Percentiles rank a stretch among this genome's conserved stretches.
phyloP scores from a whole-genome alignment of 2,329 filamentous ascomycete species.

The Sporothrix dimorphospora region DNA sequence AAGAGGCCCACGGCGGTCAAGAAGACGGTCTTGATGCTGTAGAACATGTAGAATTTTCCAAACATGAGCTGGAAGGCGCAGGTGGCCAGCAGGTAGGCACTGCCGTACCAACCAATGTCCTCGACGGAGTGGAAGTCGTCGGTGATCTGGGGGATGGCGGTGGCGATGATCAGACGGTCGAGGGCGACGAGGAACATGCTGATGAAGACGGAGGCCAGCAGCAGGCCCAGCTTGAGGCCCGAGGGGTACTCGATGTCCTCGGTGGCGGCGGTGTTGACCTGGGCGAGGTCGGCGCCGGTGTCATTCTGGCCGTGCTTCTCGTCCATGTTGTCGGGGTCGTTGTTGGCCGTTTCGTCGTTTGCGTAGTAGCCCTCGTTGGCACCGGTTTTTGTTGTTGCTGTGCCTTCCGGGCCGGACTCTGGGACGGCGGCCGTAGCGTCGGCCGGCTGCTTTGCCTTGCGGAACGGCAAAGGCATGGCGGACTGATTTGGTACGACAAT shows the following conservation, averaged over 20 bases:
- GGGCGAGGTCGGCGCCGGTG: slow-evolving; percentile 30
- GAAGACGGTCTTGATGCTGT: slow-evolving; percentile 42
- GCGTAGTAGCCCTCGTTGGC: background rate
- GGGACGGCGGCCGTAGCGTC: slow-evolving; percentile 18
- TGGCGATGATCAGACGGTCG: slow-evolving; percentile 39
- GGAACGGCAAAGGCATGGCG: slow-evolving; percentile 16
- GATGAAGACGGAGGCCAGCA: slow-evolving; percentile 43
- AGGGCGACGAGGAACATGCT: slow-evolving; percentile 47
- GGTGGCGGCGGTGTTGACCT: slow-evolving; percentile 34
- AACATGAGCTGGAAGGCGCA: slow-evolving; percentile 44
- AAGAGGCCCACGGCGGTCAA: slow-evolving; percentile 42
- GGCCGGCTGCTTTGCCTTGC: slow-evolving; percentile 27
- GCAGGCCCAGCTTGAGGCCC: slow-evolving; percentile 40
- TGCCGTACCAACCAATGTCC: slow-evolving; percentile 35
- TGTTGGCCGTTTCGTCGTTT: background rate
- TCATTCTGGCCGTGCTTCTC: background rate
- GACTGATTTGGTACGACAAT: background rate
- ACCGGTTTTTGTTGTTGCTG: background rate
- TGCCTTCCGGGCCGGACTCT: background rate
- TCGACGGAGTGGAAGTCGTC: slow-evolving; percentile 32
- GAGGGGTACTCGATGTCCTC: slow-evolving; percentile 42
- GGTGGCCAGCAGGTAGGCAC: slow-evolving; percentile 32
- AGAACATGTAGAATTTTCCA: slow-evolving; percentile 47
- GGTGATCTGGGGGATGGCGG: slow-evolving; percentile 34
- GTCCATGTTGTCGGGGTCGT: background rate